Conservation (phyloP, 345 rosid genomes). For the Cardamine resedifolia region DNA sequence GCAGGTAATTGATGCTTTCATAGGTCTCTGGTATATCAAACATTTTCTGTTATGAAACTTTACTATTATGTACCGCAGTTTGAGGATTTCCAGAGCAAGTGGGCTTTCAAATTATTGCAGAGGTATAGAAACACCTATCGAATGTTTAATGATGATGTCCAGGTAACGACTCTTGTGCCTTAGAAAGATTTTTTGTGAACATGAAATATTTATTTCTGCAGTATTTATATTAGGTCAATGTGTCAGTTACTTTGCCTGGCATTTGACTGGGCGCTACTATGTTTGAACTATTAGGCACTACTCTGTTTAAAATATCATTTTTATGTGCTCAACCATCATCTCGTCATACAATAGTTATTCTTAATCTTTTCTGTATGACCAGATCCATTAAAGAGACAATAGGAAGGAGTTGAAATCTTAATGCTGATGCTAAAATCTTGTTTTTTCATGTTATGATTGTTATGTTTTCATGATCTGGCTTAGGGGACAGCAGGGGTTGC, state of each 20-base stretch:
- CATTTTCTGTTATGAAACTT: not conserved
- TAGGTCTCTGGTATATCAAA: conserved; percentile 18
- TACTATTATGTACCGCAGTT: conserved; percentile 49
- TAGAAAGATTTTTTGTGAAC: not conserved
- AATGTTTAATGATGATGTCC: conserved; percentile 99
- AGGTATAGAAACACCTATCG: conserved; percentile 74
- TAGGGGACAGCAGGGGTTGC: conserved; percentile 99
- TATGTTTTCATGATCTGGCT: conserved; percentile 18
- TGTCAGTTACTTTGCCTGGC: conserved; percentile 8
- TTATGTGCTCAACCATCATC: conserved; percentile 13
- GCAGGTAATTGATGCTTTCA: conserved; percentile 56
- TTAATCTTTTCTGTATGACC: not conserved
- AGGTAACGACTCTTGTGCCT: conserved; percentile 52
- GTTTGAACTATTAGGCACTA: conserved; percentile 1
- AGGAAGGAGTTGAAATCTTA: not conserved
- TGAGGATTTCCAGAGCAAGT: conserved; percentile 99
- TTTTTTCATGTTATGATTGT: not conserved
- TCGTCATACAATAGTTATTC: conserved; percentile 7
- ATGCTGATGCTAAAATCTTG: not conserved
- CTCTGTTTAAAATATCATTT: conserved; percentile 5
- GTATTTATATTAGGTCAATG: not conserved
- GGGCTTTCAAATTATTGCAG: conserved; percentile 98
- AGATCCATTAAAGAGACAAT: not conserved
- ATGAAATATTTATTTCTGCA: conserved; percentile 2
- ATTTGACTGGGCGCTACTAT: not conserved